Evolutionary conservation across 768 basidiomycete species (phyloP), one percentile per base, ranked within the genome.

Genomic region (Naganishia kalamii): DNA sequence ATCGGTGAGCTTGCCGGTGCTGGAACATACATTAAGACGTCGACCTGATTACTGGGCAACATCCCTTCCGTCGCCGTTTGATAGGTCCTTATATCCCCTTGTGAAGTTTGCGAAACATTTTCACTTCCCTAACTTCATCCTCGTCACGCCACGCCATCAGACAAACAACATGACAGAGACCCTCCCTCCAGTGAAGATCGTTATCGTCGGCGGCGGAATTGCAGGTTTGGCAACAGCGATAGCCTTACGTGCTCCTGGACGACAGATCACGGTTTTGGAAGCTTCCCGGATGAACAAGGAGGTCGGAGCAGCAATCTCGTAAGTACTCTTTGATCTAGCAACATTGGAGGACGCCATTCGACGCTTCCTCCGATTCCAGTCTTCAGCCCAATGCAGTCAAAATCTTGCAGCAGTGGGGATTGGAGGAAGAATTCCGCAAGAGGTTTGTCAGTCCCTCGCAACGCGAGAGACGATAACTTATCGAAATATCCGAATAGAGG

Each of bases 281-380:
- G 59, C 59, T 35, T 40, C 35, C 17, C 17, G 35, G 2, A 60
- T 60, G 59, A 60, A 60, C 37, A 60, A 60, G 59, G 59, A 60
- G 37, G 27, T 60, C 41, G 59, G 59, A 60, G 59, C 59, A 3
- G 59, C 59, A 11, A 60, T 60, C 13, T 60, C 59, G 59, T 60
- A 25, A 60, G 59, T n/a, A n/a, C n/a, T 43, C 3, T 6, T 32
- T 33, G 23, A 21, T 25, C 13, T 4, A 7, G 23, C 23, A 23
- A 25, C 21, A 8, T 23, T 4, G 3, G 8, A 25, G 12, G 23
- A 48, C 23, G 23, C 11, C 29, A 25, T 25, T 48, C 13, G 29
- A 19, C 12, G 23, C n/a, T 7, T 48, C n/a, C 3, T 3, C 4
- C 29, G 8, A 4, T n/a, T 23, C 23, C 23, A 48, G 47, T 23